These are phyloP conservation scores for Syncephalastrum monosporum DNA, from an alignment of 371 early-diverging fungal species.

Conservation along the genomic window DNA sequence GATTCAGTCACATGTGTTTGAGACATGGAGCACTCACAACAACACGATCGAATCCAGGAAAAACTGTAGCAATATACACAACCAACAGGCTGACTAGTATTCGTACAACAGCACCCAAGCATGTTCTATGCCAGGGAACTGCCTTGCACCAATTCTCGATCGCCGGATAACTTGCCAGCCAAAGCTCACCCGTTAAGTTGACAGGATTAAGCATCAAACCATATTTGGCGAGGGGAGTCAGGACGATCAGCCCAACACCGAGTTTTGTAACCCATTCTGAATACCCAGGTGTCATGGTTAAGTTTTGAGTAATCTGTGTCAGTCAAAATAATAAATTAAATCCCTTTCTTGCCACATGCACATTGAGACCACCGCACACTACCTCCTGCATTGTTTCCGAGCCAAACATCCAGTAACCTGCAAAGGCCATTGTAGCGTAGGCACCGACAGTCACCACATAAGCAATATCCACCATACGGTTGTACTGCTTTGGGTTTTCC, in stretches of 20 bases:
- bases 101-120: slow-evolving; percentile 15
- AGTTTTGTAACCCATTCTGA: slow-evolving; percentile 21
- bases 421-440: slow-evolving; percentile 50
- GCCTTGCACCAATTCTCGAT: slow-evolving; percentile 24
- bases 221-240: slow-evolving; percentile 29
- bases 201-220: slow-evolving; percentile 61
- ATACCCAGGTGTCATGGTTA: slow-evolving; percentile 36
- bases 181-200: slow-evolving; percentile 46
- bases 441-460: slow-evolving; percentile 44
- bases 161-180: slow-evolving; percentile 9
- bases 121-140: slow-evolving; percentile 19
- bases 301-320: slow-evolving; percentile 62
- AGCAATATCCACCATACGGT: slow-evolving; percentile 51
- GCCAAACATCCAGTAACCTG: slow-evolving; percentile 77
- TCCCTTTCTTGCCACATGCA: not conserved
- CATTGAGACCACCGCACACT: not conserved
- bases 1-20: not conserved
- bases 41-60: slow-evolving; percentile 65
- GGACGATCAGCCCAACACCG: slow-evolving; percentile 26
- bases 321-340: slow-evolving; percentile 2
- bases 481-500: slow-evolving; percentile 47
- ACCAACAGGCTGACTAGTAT: slow-evolving; percentile 21
- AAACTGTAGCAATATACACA: slow-evolving; percentile 42
- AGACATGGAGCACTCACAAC: slow-evolving; percentile 39
- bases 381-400: slow-evolving; percentile 51